Percentiles rank a stretch among this genome's conserved stretches.
Conservation (phyloP, 2,329 filamentous ascomycete genomes). For the Chaetoscypha palmicola region DNA sequence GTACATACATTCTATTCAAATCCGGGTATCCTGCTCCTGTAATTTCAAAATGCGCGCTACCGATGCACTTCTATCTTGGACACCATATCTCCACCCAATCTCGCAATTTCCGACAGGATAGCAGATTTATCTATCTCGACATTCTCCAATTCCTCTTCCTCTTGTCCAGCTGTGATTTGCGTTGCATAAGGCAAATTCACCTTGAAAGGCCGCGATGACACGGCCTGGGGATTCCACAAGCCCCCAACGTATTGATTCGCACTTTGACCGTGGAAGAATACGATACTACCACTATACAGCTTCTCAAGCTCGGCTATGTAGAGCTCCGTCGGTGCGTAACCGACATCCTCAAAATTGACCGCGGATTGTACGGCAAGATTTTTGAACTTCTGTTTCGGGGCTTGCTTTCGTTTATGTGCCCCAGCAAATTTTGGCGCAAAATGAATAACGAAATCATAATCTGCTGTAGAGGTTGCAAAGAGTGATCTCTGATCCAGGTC, state of each 20-base stretch:
- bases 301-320: conserved; percentile 62
- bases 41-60: neutral
- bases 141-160: conserved; percentile 32
- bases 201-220: conserved; percentile 50
- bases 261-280: conserved; percentile 70
- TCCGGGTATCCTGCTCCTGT: neutral
- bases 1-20: no score
- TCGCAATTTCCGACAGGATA: conserved; percentile 66
- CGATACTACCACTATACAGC: conserved; percentile 59
- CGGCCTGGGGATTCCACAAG: conserved; percentile 54
- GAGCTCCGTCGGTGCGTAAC: conserved; percentile 52
- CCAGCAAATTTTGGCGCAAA: conserved; percentile 37
- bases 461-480: conserved; percentile 64
- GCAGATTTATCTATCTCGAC: conserved; percentile 60
- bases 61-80: conserved; percentile 49
- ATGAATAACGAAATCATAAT: conserved; percentile 83
- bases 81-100: conserved; percentile 61
- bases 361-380: conserved; percentile 63
- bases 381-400: conserved; percentile 57
- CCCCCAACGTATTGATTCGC: conserved; percentile 53
- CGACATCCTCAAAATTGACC: conserved; percentile 36
- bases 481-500: conserved; percentile 51
- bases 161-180: conserved; percentile 38
- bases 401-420: conserved; percentile 31
- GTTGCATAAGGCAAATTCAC: conserved; percentile 64